Evolutionary conservation across 495 filamentous ascomycete species (phyloP).

Genomic region (Xylaria telfairii): DNA sequence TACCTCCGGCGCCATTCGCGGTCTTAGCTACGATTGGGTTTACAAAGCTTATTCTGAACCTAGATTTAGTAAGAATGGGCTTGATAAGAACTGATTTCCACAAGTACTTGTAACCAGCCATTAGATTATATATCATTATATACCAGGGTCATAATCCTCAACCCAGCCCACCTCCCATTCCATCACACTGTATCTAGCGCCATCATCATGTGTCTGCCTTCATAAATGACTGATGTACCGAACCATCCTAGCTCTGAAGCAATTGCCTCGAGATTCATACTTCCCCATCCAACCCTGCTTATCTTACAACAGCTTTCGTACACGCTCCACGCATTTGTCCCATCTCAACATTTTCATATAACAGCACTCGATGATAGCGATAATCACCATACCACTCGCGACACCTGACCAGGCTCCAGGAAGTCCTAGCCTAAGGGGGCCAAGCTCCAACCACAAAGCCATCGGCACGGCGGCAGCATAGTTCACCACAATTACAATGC

Average conservation of each 20-base stretch:
- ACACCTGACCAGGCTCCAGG: slow-evolving; percentile 73
- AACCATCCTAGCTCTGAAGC: neutral
- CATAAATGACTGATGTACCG: neutral
- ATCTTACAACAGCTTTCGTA: slow-evolving; percentile 13
- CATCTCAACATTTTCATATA: slow-evolving; percentile 39
- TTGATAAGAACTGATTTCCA: neutral
- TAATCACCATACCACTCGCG: slow-evolving; percentile 60
- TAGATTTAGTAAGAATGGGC: neutral
- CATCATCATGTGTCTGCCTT: neutral
- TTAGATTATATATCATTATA: neutral
- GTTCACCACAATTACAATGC: slow-evolving; percentile 73
- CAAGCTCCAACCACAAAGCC: slow-evolving; percentile 69
- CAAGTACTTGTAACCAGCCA: no score
- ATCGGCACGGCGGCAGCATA: slow-evolving; percentile 77
- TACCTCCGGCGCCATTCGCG: neutral
- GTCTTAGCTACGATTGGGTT: neutral
- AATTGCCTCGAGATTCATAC: neutral
- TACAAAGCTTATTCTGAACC: neutral
- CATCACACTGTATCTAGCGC: neutral
- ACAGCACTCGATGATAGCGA: slow-evolving; percentile 32
- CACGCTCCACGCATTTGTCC: slow-evolving; percentile 35
- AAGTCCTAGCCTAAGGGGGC: slow-evolving; percentile 60
- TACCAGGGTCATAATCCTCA: neutral
- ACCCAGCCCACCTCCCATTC: neutral
- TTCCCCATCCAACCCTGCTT: neutral